phyloP scores from a whole-genome alignment of 768 basidiomycete species.

The Dioszegia aurantiaca region DNA sequence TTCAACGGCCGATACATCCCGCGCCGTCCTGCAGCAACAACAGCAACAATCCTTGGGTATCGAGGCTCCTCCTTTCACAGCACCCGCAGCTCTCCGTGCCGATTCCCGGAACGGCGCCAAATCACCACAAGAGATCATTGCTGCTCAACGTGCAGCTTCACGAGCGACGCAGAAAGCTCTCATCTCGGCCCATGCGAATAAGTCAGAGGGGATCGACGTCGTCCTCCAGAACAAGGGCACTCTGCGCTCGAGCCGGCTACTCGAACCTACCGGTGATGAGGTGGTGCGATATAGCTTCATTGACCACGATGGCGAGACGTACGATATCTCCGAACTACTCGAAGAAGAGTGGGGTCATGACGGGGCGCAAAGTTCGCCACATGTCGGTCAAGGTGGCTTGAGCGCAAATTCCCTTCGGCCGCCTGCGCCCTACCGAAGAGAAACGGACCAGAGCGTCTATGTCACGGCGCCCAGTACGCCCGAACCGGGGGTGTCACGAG shows the following conservation, averaged over 20 bases:
- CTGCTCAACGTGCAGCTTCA: constrained; percentile 80
- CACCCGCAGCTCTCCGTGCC: background rate
- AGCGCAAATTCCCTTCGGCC: constrained; percentile 17
- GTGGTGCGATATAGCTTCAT: constrained; percentile 90
- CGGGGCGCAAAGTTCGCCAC: constrained; percentile 15
- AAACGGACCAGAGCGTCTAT: constrained; percentile 43
- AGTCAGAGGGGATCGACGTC: constrained; percentile 82
- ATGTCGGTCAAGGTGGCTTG: constrained; percentile 6
- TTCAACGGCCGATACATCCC: background rate
- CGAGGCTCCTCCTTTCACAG: background rate
- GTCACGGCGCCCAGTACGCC: constrained; percentile 51
- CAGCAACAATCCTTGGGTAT: constrained; percentile 9
- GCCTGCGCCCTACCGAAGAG: constrained; percentile 25
- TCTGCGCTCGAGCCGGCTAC: constrained; percentile 76
- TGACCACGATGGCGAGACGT: constrained; percentile 80
- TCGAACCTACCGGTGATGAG: constrained; percentile 58
- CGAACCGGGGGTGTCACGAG: constrained; percentile 5
- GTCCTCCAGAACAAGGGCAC: constrained; percentile 78
- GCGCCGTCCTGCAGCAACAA: constrained; percentile 21
- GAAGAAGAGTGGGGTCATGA: constrained; percentile 70
- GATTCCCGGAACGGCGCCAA: constrained; percentile 23
- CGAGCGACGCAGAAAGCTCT: constrained; percentile 82
- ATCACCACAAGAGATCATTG: constrained; percentile 85
- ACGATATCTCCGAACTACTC: constrained; percentile 89
- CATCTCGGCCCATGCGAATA: constrained; percentile 78